Percentiles rank a stretch among this genome's conserved stretches.
These are phyloP conservation scores for Leccinum disarticulatum DNA, from an alignment of 768 basidiomycete species.

Conservation along the genomic window DNA sequence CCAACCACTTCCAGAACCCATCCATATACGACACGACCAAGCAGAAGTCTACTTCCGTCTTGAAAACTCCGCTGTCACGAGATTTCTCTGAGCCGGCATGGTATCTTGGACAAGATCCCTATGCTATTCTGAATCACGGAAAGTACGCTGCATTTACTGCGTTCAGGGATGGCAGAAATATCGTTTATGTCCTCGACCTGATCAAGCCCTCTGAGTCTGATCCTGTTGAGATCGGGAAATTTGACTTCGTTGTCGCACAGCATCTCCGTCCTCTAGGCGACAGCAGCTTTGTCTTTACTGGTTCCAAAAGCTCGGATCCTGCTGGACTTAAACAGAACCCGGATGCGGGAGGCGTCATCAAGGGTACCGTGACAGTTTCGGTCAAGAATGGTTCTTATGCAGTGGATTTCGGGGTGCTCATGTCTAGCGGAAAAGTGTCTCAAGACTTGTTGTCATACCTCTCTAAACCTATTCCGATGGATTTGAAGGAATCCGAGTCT, in stretches of 20 bases:
- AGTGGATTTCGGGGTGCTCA: conserved; percentile 3
- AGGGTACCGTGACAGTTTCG: background rate
- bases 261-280: conserved; percentile 4
- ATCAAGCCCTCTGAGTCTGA: background rate
- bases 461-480: conserved; percentile 11
- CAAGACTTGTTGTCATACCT: conserved; percentile 2
- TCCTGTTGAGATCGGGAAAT: background rate
- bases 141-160: conserved; percentile 33
- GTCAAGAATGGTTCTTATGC: background rate
- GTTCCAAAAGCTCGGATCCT: background rate
- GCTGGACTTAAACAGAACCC: no score
- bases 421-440: conserved; percentile 14
- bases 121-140: conserved; percentile 22
- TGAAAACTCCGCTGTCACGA: conserved; percentile 18
- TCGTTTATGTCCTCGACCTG: conserved; percentile 34
- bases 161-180: conserved; percentile 28
- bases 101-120: conserved; percentile 20
- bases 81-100: conserved; percentile 28
- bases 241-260: conserved; percentile 13
- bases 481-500: background rate
- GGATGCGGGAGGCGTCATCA: background rate
- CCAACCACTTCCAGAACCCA: conserved; percentile 49
- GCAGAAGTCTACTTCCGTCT: conserved; percentile 26
- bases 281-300: background rate
- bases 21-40: conserved; percentile 24